Conservation (phyloP, 2,329 filamentous ascomycete genomes). For the Ceratocystis albifundus region DNA sequence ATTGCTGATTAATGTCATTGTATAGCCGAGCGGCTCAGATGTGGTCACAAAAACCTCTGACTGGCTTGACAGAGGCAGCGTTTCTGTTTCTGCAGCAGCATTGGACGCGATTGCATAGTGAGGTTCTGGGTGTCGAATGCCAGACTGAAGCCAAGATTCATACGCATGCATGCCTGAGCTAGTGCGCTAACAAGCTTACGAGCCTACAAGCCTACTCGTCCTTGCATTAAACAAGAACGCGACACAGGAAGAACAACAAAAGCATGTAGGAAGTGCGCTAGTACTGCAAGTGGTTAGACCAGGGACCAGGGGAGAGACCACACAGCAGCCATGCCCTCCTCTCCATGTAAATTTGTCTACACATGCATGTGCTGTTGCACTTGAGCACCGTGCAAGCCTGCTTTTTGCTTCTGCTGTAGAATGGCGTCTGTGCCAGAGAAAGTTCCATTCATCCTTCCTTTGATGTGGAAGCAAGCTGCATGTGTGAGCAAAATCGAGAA, state of each 20-base stretch:
- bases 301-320: not conserved
- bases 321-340: not conserved
- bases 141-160: too few species aligned
- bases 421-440: not conserved
- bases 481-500: not conserved
- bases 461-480: not conserved
- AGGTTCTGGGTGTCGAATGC: too few species aligned
- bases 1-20: not conserved
- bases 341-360: not conserved
- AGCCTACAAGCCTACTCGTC: too few species aligned
- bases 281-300: constrained; percentile 2
- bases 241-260: not conserved
- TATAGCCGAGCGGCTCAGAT: not conserved
- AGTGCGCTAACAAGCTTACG: not conserved
- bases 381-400: not conserved
- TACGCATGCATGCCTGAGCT: too few species aligned
- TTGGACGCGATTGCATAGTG: too few species aligned
- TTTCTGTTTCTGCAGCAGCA: too few species aligned
- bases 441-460: constrained; percentile 1
- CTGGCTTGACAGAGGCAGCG: too few species aligned
- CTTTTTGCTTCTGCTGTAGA: not conserved
- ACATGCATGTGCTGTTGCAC: not conserved
- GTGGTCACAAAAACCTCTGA: too few species aligned
- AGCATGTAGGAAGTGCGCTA: not conserved
- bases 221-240: not conserved